phyloP scores from a whole-genome alignment of 371 early-diverging fungal species.

The Rhizopus delemar region DNA sequence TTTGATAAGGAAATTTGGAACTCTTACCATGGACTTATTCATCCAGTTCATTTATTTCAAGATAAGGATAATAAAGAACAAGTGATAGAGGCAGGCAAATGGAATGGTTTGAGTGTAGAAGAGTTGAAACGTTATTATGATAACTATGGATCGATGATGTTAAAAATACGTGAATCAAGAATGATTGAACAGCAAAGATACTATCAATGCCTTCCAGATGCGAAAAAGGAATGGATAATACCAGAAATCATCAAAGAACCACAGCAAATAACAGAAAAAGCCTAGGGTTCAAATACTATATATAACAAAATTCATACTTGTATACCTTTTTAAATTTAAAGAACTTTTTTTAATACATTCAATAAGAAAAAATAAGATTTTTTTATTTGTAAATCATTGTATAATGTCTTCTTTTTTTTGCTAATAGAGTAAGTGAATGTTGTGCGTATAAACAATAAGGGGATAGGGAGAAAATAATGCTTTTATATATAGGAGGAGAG shows the following conservation, averaged over 20 bases:
- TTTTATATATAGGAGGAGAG: no score
- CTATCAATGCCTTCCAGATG: constrained; percentile 22
- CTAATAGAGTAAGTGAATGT: no score
- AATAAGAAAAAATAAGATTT: no score
- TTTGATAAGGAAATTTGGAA: constrained; percentile 41
- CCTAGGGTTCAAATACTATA: background rate
- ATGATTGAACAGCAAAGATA: constrained; percentile 41
- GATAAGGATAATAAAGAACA: constrained; percentile 5
- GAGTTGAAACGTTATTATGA: constrained; percentile 42
- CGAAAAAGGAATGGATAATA: constrained; percentile 35
- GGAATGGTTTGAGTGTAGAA: constrained; percentile 30
- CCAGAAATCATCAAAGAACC: constrained; percentile 15
- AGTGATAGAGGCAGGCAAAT: constrained; percentile 15
- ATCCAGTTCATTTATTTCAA: constrained; percentile 37
- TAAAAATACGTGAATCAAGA: constrained; percentile 37
- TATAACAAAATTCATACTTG: background rate
- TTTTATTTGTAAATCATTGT: no score
- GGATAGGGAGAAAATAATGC: no score
- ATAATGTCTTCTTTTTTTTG: no score
- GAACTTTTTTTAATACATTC: no score
- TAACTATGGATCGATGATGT: constrained; percentile 49
- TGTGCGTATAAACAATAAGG: no score
- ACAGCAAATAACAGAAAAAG: background rate
- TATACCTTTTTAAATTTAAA: constrained; percentile 2
- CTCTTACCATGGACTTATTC: constrained; percentile 38